Evolutionary conservation across 306 rosid species (phyloP).

Genomic region (Quercus alba): DNA sequence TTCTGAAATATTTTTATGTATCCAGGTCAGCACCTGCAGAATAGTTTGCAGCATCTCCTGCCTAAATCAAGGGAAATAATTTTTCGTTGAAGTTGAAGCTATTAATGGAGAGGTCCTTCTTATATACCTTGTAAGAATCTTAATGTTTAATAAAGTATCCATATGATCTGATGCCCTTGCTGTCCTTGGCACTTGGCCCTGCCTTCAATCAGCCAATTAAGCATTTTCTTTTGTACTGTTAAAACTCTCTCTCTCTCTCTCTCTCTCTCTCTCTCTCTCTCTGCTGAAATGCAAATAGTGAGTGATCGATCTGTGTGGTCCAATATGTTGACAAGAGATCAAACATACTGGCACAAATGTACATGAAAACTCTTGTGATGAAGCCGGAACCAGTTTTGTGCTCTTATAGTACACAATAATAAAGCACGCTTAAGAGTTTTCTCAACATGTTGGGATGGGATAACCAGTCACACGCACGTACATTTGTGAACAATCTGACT

Average conservation of each 20-base stretch:
- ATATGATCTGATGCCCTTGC: not conserved
- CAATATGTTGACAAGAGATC: not conserved
- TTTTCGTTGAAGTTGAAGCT: conserved; percentile 14
- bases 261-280: not conserved
- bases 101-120: not conserved
- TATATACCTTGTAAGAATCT: too few species aligned
- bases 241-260: too few species aligned
- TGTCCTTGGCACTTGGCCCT: not conserved
- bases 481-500: not conserved
- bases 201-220: too few species aligned
- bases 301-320: not conserved
- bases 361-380: not conserved
- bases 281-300: not conserved
- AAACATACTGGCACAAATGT: not conserved
- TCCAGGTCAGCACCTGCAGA: conserved; percentile 9
- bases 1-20: conserved; percentile 3
- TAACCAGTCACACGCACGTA: not conserved
- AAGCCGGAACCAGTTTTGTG: too few species aligned
- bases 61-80: conserved; percentile 25
- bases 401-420: not conserved
- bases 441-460: not conserved
- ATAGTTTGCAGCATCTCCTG: conserved; percentile 36
- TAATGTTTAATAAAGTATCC: not conserved
- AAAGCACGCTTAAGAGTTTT: not conserved
- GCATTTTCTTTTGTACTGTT: not conserved